Evolutionary conservation across 352 stramenopile species (phyloP).

Genomic region (Globisporangium barbulae): DNA sequence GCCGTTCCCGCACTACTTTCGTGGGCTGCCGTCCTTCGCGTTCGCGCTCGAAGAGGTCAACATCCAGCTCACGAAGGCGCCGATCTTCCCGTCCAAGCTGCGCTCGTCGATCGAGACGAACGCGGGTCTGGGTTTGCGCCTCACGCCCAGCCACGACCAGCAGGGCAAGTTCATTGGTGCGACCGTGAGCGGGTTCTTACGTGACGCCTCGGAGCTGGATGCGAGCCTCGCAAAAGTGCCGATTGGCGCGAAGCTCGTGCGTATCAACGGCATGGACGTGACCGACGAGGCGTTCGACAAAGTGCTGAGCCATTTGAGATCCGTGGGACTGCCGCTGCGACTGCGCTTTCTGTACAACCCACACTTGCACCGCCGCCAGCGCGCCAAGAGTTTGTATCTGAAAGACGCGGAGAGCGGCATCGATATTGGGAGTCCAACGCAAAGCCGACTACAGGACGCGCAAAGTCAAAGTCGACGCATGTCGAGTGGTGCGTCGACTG

Average conservation of each 20-base stretch:
- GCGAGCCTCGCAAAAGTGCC: conserved; percentile 50
- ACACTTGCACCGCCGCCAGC: conserved; percentile 34
- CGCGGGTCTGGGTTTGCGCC: conserved; percentile 50
- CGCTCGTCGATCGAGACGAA: conserved; percentile 53
- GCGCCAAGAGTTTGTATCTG: conserved; percentile 16
- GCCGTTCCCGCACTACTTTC: conserved; percentile 67
- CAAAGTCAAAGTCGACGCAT: conserved; percentile 7
- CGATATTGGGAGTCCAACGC: conserved; percentile 18
- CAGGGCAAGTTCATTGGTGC: conserved; percentile 61
- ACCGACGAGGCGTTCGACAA: conserved; percentile 58
- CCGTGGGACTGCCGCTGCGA: conserved; percentile 45
- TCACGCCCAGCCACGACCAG: conserved; percentile 61
- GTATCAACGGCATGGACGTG: conserved; percentile 70
- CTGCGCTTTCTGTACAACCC: conserved; percentile 69
- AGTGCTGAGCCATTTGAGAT: conserved; percentile 50
- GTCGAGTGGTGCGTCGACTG: conserved; percentile 11
- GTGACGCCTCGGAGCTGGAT: conserved; percentile 55
- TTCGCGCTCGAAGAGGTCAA: conserved; percentile 73
- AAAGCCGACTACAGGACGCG: background rate
- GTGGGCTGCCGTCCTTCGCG: conserved; percentile 66
- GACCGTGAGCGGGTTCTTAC: conserved; percentile 64
- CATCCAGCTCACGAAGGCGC: conserved; percentile 43
- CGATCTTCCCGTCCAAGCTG: conserved; percentile 66
- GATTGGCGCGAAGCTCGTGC: conserved; percentile 60
- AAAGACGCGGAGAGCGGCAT: conserved; percentile 16